phyloP scores from a whole-genome alignment of 148 eudicot genomes.

The Silene latifolia region DNA sequence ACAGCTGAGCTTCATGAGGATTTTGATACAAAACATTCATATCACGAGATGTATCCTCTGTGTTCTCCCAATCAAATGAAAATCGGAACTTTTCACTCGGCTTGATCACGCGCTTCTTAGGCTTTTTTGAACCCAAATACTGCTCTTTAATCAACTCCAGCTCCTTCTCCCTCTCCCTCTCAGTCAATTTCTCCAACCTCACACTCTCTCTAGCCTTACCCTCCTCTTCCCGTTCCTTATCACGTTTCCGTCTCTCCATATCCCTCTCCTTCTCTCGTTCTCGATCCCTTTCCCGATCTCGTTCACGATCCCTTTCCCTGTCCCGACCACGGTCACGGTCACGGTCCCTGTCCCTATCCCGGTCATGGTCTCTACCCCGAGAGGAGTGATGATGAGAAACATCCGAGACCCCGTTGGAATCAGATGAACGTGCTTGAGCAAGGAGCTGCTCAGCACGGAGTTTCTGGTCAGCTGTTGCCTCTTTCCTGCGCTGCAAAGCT shows the following conservation, averaged over 20 bases:
- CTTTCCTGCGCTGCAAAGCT: conserved; percentile 44
- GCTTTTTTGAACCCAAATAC: conserved; percentile 71
- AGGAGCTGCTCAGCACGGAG: conserved; percentile 36
- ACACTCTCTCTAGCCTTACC: conserved; percentile 56
- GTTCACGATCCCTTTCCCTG: conserved; percentile 36
- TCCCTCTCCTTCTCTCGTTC: conserved; percentile 53
- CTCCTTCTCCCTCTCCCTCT: conserved; percentile 70
- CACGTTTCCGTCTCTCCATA: conserved; percentile 51
- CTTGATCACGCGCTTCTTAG: conserved; percentile 73
- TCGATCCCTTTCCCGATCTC: conserved; percentile 39
- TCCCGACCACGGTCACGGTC: conserved; percentile 42
- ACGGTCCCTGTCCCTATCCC: conserved; percentile 31
- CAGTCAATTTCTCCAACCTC: conserved; percentile 61
- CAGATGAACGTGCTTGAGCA: conserved; percentile 24
- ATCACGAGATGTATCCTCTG: conserved; percentile 75
- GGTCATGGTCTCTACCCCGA: conserved; percentile 30
- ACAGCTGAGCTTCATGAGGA: conserved; percentile 64
- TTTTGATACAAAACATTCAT: conserved; percentile 64
- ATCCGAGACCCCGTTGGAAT: conserved; percentile 15
- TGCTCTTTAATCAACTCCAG: conserved; percentile 75
- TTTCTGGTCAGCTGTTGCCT: conserved; percentile 33
- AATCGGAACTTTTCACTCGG: conserved; percentile 80
- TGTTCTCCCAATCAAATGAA: conserved; percentile 71
- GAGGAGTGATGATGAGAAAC: conserved; percentile 34
- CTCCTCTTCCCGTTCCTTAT: conserved; percentile 67